Evolutionary conservation across 129 eudicot genomes (phyloP).

Genomic region (Escallonia rubra): DNA sequence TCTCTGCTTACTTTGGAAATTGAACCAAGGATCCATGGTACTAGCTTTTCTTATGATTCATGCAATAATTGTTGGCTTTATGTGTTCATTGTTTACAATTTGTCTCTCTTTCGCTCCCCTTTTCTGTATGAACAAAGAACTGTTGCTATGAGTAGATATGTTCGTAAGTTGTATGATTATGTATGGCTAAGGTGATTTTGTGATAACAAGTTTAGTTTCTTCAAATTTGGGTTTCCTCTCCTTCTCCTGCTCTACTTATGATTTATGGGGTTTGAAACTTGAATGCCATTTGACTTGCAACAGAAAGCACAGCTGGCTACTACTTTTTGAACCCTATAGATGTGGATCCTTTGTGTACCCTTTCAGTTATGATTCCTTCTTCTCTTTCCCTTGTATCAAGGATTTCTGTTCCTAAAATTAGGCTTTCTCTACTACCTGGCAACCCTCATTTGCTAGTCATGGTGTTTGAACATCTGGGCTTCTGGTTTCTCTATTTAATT

Average conservation of each 20-base stretch:
- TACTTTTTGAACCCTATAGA: conserved; percentile 6
- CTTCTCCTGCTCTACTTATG: neutral
- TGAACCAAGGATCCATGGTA: neutral
- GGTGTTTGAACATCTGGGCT: no score
- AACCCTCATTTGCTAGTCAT: no score
- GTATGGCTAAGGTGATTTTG: neutral
- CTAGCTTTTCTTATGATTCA: neutral
- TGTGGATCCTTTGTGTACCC: neutral
- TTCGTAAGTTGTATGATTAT: neutral
- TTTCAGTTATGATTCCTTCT: conserved; percentile 13
- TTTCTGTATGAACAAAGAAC: no score
- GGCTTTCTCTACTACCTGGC: conserved; percentile 13
- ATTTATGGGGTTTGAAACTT: neutral
- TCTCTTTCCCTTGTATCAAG: conserved; percentile 21
- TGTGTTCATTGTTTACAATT: no score
- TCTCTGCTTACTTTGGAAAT: no score
- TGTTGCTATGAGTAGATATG: no score
- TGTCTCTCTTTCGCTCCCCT: no score
- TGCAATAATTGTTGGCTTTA: no score
- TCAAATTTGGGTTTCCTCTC: neutral
- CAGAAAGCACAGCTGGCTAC: conserved; percentile 4
- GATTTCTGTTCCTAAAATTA: conserved; percentile 29
- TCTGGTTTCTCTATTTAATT: no score
- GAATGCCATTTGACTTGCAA: conserved; percentile 6
- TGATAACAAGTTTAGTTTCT: neutral